Conservation (phyloP, 768 basidiomycete species). For the Paxillus involutus region DNA sequence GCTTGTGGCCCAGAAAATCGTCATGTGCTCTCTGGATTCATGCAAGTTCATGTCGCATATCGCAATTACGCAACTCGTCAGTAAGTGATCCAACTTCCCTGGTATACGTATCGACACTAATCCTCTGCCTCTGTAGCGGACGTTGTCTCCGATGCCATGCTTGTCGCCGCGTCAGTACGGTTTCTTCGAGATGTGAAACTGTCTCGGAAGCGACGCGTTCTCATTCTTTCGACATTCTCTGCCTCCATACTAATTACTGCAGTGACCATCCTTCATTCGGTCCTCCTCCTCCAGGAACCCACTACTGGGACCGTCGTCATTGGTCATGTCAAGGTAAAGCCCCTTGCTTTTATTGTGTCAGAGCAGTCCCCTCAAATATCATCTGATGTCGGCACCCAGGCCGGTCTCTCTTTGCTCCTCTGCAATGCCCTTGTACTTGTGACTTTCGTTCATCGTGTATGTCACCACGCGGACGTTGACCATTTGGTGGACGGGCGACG, state of each 20-base stretch:
- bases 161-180: constrained; percentile 15
- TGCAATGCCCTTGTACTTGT: constrained; percentile 22
- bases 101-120: background rate
- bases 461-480: background rate
- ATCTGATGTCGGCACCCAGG: constrained; percentile 5
- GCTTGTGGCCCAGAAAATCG: constrained; percentile 19
- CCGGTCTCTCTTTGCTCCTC: constrained; percentile 19
- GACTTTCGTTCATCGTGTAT: constrained; percentile 16
- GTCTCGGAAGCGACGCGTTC: constrained; percentile 12
- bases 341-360: background rate
- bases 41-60: constrained; percentile 8
- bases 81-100: constrained; percentile 11
- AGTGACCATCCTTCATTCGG: constrained; percentile 22
- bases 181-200: constrained; percentile 19
- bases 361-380: background rate
- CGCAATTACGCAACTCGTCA: constrained; percentile 22
- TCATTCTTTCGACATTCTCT: constrained; percentile 21
- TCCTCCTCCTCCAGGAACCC: constrained; percentile 11
- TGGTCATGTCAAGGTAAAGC: constrained; percentile 24
- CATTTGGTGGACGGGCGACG: background rate
- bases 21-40: background rate
- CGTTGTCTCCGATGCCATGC: constrained; percentile 16
- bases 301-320: constrained; percentile 9
- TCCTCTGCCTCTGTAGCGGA: constrained; percentile 16
- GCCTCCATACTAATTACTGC: constrained; percentile 21